Percentiles rank a stretch among this genome's conserved stretches.
Conservation (phyloP, 1,139 yeast species). For the Zygosaccharomyces pseudobailii region DNA sequence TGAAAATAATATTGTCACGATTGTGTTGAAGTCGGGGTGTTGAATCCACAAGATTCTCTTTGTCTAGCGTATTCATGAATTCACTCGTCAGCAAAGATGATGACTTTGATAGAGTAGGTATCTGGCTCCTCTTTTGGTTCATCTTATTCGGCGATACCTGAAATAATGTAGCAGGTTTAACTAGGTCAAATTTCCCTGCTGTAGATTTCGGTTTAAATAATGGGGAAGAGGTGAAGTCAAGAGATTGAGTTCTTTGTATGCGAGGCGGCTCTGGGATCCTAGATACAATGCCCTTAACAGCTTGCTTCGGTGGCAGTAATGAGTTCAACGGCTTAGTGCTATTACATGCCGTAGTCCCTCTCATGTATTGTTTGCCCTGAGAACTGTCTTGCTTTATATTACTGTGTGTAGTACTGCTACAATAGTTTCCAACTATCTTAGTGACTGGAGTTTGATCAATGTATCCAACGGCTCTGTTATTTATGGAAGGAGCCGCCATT, state of each 20-base stretch:
- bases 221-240: constrained; percentile 9
- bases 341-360: constrained; percentile 15
- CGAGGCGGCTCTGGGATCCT: constrained; percentile 9
- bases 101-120: constrained; percentile 16
- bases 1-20: constrained; percentile 4
- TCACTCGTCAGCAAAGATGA: constrained; percentile 8
- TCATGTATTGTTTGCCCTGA: constrained; percentile 9
- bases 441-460: constrained; percentile 13
- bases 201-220: constrained; percentile 3
- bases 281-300: constrained; percentile 8
- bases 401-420: background rate
- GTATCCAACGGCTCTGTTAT: background rate
- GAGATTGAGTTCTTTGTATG: constrained; percentile 6
- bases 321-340: constrained; percentile 13
- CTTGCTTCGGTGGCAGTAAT: constrained; percentile 14
- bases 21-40: constrained; percentile 10
- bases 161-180: constrained; percentile 23
- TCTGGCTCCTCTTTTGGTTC: constrained; percentile 16
- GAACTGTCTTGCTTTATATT: constrained; percentile 1
- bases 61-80: constrained; percentile 5
- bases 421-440: background rate
- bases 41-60: constrained; percentile 14
- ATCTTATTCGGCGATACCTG: constrained; percentile 22
- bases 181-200: constrained; percentile 6
- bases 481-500: background rate